Conservation (phyloP, 345 rosid genomes). For the Boechera stricta region DNA sequence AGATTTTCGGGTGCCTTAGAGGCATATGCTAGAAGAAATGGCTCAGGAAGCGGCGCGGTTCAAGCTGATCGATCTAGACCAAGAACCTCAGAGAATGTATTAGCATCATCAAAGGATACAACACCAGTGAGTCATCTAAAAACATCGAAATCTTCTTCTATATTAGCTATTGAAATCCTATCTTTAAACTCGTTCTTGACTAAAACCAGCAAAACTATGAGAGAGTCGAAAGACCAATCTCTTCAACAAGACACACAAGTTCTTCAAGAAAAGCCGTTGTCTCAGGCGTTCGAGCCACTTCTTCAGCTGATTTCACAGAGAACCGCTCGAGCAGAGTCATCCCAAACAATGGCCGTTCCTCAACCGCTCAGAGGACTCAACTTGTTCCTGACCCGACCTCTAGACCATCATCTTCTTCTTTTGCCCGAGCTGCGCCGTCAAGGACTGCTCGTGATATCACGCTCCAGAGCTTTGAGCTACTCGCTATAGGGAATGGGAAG, state of each 20-base stretch:
- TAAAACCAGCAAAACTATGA: conserved; percentile 62
- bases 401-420: conserved; percentile 60
- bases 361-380: conserved; percentile 73
- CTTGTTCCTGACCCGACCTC: conserved; percentile 68
- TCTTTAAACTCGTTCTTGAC: conserved; percentile 36
- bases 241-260: conserved; percentile 75
- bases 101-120: conserved; percentile 60
- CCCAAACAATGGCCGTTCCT: conserved; percentile 65
- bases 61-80: conserved; percentile 60
- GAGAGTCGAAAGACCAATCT: conserved; percentile 55
- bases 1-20: conserved; percentile 79
- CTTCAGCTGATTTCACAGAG: conserved; percentile 83
- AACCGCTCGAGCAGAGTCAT: conserved; percentile 69
- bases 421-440: conserved; percentile 54
- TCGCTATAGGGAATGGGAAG: conserved; percentile 66
- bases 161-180: background rate
- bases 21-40: conserved; percentile 72
- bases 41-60: conserved; percentile 56
- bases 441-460: conserved; percentile 69
- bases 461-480: conserved; percentile 77
- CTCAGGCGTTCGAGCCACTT: conserved; percentile 68
- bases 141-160: conserved; percentile 6
- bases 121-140: conserved; percentile 51
- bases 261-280: conserved; percentile 71
- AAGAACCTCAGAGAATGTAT: conserved; percentile 63